Conservation (phyloP, 2,329 filamentous ascomycete genomes). For the Fusarium keratoplasticum region DNA sequence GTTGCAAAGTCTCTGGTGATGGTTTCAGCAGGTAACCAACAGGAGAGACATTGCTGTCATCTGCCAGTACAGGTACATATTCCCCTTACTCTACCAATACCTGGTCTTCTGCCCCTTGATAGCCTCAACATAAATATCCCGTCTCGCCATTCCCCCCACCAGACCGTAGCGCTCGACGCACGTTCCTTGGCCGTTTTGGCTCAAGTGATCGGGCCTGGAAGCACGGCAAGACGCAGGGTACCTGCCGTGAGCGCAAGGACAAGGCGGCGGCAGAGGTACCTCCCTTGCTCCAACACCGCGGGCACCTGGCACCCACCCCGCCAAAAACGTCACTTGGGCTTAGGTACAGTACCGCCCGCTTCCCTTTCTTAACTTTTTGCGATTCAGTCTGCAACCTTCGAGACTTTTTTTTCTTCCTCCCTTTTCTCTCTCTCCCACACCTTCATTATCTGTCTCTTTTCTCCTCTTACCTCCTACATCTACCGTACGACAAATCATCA, state of each 20-base stretch:
- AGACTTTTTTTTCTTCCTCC: constrained; percentile 23
- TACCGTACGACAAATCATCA: not conserved
- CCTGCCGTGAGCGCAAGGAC: constrained; percentile 17
- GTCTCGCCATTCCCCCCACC: constrained; percentile 22
- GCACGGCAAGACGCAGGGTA: constrained; percentile 17
- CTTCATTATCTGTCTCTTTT: not conserved
- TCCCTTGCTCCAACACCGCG: not conserved
- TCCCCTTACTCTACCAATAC: not conserved
- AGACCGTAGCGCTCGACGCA: constrained; percentile 18
- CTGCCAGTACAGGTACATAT: not conserved
- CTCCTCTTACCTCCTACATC: not conserved
- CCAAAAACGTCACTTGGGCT: constrained; percentile 41
- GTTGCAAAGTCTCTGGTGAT: not conserved
- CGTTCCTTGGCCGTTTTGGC: constrained; percentile 18
- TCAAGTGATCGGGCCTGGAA: constrained; percentile 9
- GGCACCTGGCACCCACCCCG: constrained; percentile 21
- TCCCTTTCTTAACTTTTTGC: constrained; percentile 41
- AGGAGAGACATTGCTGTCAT: not conserved
- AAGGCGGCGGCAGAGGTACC: constrained; percentile 14
- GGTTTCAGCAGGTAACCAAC: not conserved
- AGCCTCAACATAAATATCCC: constrained; percentile 2
- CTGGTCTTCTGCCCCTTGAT: not conserved
- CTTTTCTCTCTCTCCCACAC: constrained; percentile 6
- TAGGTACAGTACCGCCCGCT: constrained; percentile 27
- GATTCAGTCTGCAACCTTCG: constrained; percentile 40